Percentiles rank a stretch among this genome's conserved stretches.
Conservation (phyloP, 192 early-diverging fungal genomes). For the Coemansia sp. region DNA sequence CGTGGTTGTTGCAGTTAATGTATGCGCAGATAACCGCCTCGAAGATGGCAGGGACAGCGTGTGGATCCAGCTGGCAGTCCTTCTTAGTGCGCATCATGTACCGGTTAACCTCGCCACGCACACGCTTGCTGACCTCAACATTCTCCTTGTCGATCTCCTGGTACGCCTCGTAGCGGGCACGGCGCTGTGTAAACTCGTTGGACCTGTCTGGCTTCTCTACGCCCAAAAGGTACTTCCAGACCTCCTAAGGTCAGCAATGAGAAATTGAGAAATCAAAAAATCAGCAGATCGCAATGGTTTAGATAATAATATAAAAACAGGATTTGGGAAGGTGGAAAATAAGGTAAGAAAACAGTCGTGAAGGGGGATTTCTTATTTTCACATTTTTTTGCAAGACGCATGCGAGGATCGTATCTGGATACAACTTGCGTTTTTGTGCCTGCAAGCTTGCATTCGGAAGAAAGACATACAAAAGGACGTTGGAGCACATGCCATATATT, state of each 20-base stretch:
- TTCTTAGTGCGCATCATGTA: slow-evolving; percentile 56
- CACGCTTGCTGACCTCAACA: slow-evolving; percentile 64
- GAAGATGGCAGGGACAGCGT: slow-evolving; percentile 60
- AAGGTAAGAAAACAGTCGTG: too few species aligned
- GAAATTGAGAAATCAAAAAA: neutral
- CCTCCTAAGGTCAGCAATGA: slow-evolving; percentile 55
- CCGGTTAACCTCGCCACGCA: slow-evolving; percentile 74
- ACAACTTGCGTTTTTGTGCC: too few species aligned
- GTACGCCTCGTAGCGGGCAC: slow-evolving; percentile 65
- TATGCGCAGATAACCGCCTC: slow-evolving; percentile 88
- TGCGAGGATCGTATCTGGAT: too few species aligned
- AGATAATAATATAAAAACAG: too few species aligned
- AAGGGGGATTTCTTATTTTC: too few species aligned
- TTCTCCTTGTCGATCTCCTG: slow-evolving; percentile 69
- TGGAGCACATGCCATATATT: slow-evolving; percentile 7
- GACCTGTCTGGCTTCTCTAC: slow-evolving; percentile 80
- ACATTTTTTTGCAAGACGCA: too few species aligned
- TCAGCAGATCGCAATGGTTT: neutral
- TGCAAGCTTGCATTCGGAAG: neutral
- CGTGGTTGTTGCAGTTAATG: slow-evolving; percentile 72
- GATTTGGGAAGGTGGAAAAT: neutral
- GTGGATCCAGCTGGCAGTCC: slow-evolving; percentile 34
- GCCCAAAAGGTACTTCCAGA: slow-evolving; percentile 86
- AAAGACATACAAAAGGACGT: neutral
- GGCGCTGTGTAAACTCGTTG: slow-evolving; percentile 65